These are phyloP conservation scores for Naganishia kalamii DNA, from an alignment of 768 basidiomycete species.

Conservation along the genomic window DNA sequence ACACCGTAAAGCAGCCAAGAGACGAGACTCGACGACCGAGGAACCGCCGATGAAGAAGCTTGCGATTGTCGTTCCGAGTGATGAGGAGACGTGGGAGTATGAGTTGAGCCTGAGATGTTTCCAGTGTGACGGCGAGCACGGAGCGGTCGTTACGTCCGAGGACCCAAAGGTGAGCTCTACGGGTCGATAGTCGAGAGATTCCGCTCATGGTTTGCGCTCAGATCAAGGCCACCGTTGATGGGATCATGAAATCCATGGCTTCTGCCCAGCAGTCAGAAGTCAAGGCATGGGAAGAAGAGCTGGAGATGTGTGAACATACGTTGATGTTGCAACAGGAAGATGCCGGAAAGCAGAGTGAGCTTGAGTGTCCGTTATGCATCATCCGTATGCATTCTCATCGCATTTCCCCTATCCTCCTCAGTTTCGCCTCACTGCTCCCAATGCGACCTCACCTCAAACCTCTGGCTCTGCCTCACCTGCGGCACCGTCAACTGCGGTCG, in stretches of 20 bases:
- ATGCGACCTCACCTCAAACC: conserved; percentile 81
- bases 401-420: conserved; percentile 34
- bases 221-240: conserved; percentile 58
- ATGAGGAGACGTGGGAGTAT: conserved; percentile 80
- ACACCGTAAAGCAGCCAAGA: conserved; percentile 53
- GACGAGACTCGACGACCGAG: conserved; percentile 37
- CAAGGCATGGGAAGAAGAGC: conserved; percentile 96
- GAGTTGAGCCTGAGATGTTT: conserved; percentile 66
- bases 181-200: neutral
- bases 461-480: conserved; percentile 93
- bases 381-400: neutral
- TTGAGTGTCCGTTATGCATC: neutral
- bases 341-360: conserved; percentile 23
- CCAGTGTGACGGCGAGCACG: conserved; percentile 51
- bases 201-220: conserved; percentile 31
- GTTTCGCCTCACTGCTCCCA: conserved; percentile 72
- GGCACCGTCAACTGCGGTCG: conserved; percentile 86
- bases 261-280: conserved; percentile 90
- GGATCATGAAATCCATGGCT: conserved; percentile 71
- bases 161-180: conserved; percentile 31
- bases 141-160: conserved; percentile 25
- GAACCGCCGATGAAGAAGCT: conserved; percentile 85
- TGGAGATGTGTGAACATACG: conserved; percentile 76
- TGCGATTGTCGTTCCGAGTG: conserved; percentile 67
- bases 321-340: conserved; percentile 54